Conservation (phyloP, 2,329 filamentous ascomycete genomes). For the Xylaria sp. region DNA sequence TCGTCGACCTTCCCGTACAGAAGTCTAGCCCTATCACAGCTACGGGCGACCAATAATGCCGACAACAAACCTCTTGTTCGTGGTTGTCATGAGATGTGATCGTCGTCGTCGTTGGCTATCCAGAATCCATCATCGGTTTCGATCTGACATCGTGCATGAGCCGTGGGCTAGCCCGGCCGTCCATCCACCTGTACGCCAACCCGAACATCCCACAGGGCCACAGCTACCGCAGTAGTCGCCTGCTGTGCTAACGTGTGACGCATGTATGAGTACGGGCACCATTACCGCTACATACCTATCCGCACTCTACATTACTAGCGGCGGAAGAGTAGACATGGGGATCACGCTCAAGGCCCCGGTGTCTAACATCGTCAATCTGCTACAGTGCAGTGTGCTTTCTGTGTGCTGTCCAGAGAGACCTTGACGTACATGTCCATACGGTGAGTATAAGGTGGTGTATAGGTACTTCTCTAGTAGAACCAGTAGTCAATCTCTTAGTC, state of each 20-base stretch:
- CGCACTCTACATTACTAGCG: conserved; percentile 51
- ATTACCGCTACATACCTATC: conserved; percentile 50
- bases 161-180: conserved; percentile 43
- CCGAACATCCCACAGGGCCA: conserved; percentile 35
- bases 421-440: conserved; percentile 4
- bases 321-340: conserved; percentile 42
- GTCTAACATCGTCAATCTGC: conserved; percentile 11
- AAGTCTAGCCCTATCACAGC: not conserved
- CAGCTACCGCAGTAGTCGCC: conserved; percentile 40
- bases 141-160: conserved; percentile 51
- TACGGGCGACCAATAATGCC: conserved; percentile 14
- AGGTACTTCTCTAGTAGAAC: too few species aligned
- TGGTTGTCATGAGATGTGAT: conserved; percentile 41
- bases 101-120: conserved; percentile 44
- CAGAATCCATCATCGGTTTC: conserved; percentile 45
- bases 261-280: conserved; percentile 46
- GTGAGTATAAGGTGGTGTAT: not conserved
- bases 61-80: conserved; percentile 29
- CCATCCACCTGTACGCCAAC: conserved; percentile 41
- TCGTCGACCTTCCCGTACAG: not conserved
- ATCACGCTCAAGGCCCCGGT: not conserved
- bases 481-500: not conserved
- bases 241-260: conserved; percentile 44
- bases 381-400: too few species aligned
- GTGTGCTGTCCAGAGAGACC: conserved; percentile 8